phyloP scores from a whole-genome alignment of 2,329 filamentous ascomycete genomes.

The Aspergillus aculeatinus region DNA sequence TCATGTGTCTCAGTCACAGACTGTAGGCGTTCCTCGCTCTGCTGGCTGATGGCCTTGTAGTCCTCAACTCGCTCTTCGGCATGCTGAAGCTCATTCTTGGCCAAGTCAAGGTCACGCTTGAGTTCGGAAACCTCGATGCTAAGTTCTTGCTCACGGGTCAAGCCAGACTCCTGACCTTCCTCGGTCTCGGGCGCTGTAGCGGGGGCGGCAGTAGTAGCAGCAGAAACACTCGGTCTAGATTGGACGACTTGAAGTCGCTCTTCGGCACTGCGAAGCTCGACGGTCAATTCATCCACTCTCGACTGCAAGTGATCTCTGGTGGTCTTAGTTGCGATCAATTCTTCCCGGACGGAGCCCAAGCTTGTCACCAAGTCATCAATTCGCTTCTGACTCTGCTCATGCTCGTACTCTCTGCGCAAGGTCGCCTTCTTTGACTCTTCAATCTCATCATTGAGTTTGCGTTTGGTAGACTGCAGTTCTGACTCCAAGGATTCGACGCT shows the following conservation, averaged over 20 bases:
- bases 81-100: constrained; percentile 75
- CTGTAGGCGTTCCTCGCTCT: constrained; percentile 81
- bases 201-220: constrained; percentile 42
- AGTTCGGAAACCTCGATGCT: constrained; percentile 80
- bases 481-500: constrained; percentile 76
- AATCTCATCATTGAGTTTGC: constrained; percentile 76
- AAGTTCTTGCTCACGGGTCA: constrained; percentile 74
- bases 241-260: constrained; percentile 81
- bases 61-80: constrained; percentile 79
- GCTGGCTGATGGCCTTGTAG: constrained; percentile 84
- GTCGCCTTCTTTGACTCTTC: constrained; percentile 82
- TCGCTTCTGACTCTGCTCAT: constrained; percentile 81
- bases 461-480: constrained; percentile 75
- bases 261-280: constrained; percentile 84
- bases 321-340: constrained; percentile 82
- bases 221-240: constrained; percentile 68
- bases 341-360: constrained; percentile 77
- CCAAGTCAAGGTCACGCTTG: constrained; percentile 80
- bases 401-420: constrained; percentile 85
- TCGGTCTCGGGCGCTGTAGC: constrained; percentile 42
- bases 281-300: constrained; percentile 81
- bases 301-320: constrained; percentile 84
- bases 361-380: constrained; percentile 87
- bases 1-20: constrained; percentile 78
- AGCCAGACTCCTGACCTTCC: constrained; percentile 54